Percentiles rank a stretch among this genome's conserved stretches.
These are phyloP conservation scores for Croton setiger DNA, from an alignment of 441 rosid genomes.

Conservation along the genomic window DNA sequence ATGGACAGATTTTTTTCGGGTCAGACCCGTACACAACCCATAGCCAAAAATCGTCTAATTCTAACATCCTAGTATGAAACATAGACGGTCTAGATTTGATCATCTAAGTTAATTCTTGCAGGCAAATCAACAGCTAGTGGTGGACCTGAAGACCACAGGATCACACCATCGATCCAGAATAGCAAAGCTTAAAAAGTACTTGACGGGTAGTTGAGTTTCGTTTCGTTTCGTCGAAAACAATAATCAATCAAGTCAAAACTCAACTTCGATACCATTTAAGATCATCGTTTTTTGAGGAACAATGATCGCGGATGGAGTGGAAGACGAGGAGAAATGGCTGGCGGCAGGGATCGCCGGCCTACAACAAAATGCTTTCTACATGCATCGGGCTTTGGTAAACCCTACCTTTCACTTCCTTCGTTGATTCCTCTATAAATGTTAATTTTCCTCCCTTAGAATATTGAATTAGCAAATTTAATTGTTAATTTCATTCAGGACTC, in stretches of 20 bases:
- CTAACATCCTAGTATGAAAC: too few species aligned
- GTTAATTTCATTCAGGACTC: conserved; percentile 72
- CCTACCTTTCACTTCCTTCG: conserved; percentile 7
- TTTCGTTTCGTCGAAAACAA: too few species aligned
- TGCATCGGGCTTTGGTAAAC: conserved; percentile 97
- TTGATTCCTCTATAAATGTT: conserved; percentile 16
- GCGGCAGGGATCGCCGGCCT: conserved; percentile 89
- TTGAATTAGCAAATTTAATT: too few species aligned
- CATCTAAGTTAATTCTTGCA: neutral
- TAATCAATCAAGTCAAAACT: conserved; percentile 43
- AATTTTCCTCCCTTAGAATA: conserved; percentile 6
- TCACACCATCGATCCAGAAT: conserved; percentile 16
- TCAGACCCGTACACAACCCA: too few species aligned
- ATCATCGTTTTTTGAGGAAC: conserved; percentile 13
- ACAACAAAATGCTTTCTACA: conserved; percentile 95
- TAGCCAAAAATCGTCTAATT: too few species aligned
- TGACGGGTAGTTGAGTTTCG: conserved; percentile 37
- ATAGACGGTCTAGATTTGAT: conserved; percentile 4
- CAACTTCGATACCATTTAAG: too few species aligned
- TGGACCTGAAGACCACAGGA: conserved; percentile 12
- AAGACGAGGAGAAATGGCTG: conserved; percentile 98
- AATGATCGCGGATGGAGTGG: conserved; percentile 83
- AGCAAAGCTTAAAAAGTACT: neutral
- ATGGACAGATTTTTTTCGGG: too few species aligned
- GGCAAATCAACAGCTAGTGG: neutral